phyloP scores from a whole-genome alignment of 768 basidiomycete genomes.

The Rhodotorula babjevae region DNA sequence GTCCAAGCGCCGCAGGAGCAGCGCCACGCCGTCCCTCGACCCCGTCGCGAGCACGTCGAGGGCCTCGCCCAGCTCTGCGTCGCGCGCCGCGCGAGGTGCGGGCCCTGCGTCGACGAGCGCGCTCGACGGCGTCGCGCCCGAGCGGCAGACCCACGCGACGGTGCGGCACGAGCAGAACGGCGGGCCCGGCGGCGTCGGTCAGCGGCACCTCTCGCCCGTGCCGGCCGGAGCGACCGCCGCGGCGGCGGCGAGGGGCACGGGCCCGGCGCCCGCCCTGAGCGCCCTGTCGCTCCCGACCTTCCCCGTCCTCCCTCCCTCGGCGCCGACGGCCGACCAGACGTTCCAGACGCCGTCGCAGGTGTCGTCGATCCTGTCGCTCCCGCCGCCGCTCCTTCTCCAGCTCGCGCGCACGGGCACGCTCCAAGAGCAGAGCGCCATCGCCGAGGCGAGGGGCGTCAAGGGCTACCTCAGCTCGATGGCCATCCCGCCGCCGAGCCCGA shows the following conservation, averaged over 20 bases:
- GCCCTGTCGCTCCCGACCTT: conserved; percentile 16
- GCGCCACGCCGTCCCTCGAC: background rate
- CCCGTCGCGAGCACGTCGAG: no score
- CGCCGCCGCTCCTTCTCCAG: conserved; percentile 31
- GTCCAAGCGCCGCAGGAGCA: background rate
- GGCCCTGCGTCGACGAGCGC: no score
- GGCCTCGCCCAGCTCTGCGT: no score
- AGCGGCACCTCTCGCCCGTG: background rate
- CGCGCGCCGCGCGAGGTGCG: no score
- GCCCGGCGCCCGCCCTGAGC: background rate
- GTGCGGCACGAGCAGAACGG: no score
- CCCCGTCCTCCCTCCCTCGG: conserved; percentile 32
- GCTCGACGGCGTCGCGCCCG: no score
- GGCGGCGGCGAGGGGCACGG: no score
- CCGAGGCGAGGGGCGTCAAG: background rate
- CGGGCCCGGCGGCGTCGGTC: no score
- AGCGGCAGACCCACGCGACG: no score
- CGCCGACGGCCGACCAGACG: conserved; percentile 22
- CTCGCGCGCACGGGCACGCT: conserved; percentile 32
- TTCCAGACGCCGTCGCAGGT: conserved; percentile 34
- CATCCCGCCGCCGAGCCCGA: conserved; percentile 39
- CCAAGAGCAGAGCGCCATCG: conserved; percentile 19
- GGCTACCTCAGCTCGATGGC: conserved; percentile 33
- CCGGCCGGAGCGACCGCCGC: background rate
- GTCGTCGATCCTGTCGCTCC: conserved; percentile 37